Base-by-base conservation (phyloP, 1,284 basidiomycete species). In the Fomitopsis palustris region DNA sequence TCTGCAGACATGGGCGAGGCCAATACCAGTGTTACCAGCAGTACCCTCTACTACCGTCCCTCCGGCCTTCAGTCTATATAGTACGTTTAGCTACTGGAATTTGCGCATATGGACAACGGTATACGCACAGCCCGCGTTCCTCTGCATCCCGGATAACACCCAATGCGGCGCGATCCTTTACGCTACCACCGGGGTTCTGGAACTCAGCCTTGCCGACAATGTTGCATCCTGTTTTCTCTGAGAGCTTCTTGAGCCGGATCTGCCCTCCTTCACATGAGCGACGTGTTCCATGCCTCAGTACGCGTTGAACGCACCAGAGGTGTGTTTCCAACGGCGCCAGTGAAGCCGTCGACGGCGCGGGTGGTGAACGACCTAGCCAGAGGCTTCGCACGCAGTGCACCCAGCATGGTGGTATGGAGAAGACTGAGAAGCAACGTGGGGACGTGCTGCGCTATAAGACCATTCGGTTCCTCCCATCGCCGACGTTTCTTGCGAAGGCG, bases 1-100 rank as follows among this genome's bases (percentile, higher is more conserved):
- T 67, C 96, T 81, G 77, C 96, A 98, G 56, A 98, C 93, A 70
- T 96, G 95, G 4, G 96, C 95, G 37, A 98, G 84, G 51, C 96
- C 96, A 63, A 98, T 98, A 55, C 96, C 96, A 6, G 96, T 99
- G 78, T 99, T 99, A n/a, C 96, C 96, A 33, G 96, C 96, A 0
- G 96, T 99, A 2, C 96, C 96, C 76, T 99, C 96, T 12, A 99
- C 95, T 59, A 99, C 88, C 0, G 95, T 98, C 2, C 96, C 96
- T 39, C 96, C 96, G 1, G 94, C 86, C 70, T 88, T 86, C 64
- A 99, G 82, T 70, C 94, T 94, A 65, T 9, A 42, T 21, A 38
- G 29, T 54, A 33, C 27, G 31, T 19, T 57, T 16, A 29, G 10
- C 19, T 37, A 37, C 35, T 37, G 8, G 35, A 9, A 37, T 37